phyloP scores from a whole-genome alignment of 306 rosid genomes.

The Hippophae gyantsensis region DNA sequence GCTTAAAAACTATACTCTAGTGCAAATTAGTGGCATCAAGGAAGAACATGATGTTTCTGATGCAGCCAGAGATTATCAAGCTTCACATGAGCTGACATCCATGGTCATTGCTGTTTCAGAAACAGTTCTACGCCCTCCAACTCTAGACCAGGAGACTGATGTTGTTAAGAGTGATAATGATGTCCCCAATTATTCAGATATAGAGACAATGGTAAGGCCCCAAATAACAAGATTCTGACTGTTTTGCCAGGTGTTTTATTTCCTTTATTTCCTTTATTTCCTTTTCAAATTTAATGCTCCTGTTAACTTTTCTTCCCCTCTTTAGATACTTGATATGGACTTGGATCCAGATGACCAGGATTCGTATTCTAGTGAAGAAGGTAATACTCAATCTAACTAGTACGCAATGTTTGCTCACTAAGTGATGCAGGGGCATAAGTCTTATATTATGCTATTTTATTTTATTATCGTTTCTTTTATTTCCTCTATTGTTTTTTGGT shows the following conservation, averaged over 20 bases:
- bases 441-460: too few relatives aligned
- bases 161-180: conserved; percentile 63
- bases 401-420: background rate
- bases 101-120: conserved; percentile 27
- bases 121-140: conserved; percentile 28
- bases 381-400: conserved; percentile 28
- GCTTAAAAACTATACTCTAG: conserved; percentile 29
- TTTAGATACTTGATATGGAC: conserved; percentile 94
- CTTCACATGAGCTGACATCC: conserved; percentile 27
- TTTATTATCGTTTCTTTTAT: too few relatives aligned
- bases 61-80: conserved; percentile 34
- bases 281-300: background rate
- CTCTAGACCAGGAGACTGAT: conserved; percentile 41
- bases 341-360: conserved; percentile 78
- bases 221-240: conserved; percentile 9
- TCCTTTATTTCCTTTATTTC: conserved; percentile 11
- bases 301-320: conserved; percentile 7
- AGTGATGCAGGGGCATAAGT: too few relatives aligned
- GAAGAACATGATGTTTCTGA: conserved; percentile 29
- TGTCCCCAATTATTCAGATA: conserved; percentile 78
- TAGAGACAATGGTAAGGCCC: conserved; percentile 82
- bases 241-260: conserved; percentile 8
- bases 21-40: conserved; percentile 31
- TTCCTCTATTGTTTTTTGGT: too few relatives aligned
- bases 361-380: conserved; percentile 51